Percentiles rank a stretch among this genome's conserved stretches.
phyloP scores from a whole-genome alignment of 140 eudicot species.

The Oenanthe javanica region DNA sequence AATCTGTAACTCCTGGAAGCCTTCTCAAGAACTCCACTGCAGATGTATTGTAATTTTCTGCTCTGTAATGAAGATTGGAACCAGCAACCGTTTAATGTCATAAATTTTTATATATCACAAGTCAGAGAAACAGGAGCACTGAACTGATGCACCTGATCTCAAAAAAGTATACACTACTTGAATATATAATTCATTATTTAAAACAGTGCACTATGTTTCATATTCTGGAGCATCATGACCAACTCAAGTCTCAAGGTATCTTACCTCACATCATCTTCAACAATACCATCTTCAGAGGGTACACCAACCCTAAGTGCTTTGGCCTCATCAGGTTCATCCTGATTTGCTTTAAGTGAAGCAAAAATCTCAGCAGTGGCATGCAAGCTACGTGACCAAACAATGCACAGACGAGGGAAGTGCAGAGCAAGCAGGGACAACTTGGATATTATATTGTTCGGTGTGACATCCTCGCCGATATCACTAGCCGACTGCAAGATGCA shows the following conservation, averaged over 20 bases:
- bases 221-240: neutral
- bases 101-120: neutral
- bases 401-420: conserved; percentile 89
- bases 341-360: conserved; percentile 76
- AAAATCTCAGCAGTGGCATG: conserved; percentile 96
- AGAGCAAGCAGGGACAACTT: conserved; percentile 73
- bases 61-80: conserved; percentile 31
- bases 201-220: neutral
- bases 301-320: conserved; percentile 94
- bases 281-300: conserved; percentile 88
- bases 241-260: neutral
- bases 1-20: conserved; percentile 88
- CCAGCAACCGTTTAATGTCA: neutral
- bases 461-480: conserved; percentile 87
- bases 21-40: conserved; percentile 93
- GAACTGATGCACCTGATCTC: neutral
- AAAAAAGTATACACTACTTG: neutral
- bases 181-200: neutral
- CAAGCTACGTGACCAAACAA: conserved; percentile 96
- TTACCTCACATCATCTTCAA: conserved; percentile 85
- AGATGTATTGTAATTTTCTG: conserved; percentile 88
- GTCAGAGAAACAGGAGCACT: neutral
- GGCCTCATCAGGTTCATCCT: conserved; percentile 93
- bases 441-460: conserved; percentile 71
- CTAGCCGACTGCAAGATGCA: conserved; percentile 58